Evolutionary conservation across 1,284 basidiomycete genomes (phyloP), one percentile per base, ranked within the genome.

Genomic region (Cutaneotrichosporon daszewskae): DNA sequence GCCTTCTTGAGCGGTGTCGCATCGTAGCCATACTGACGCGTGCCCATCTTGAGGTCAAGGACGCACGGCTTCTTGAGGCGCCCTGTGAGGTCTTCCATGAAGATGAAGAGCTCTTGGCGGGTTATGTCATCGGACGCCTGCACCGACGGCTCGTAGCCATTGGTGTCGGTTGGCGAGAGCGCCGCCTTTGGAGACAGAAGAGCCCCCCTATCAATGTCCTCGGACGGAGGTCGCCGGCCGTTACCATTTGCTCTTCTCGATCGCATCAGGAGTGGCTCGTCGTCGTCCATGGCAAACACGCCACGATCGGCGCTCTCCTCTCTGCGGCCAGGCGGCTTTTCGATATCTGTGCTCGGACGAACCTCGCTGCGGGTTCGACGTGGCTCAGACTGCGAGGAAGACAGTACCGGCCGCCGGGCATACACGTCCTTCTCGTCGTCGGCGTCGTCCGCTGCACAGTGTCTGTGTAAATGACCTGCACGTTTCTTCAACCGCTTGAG

Each of bases 71-170:
- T 82, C 68, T 87, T 92, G 57, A 97, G 72, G n/a, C 86, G 77
- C 17, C 95, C 95, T 1, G 94, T 99, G 33, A 99, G 75, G 64
- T 99, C 95, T 71, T 99, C 94, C 88, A 99, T 94, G 52, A 98
- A 78, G 57, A 99, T 91, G 69, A 98, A 99, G 64, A 97, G 85
- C 67, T 96, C 91, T 70, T 95, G 91, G 14, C 92, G 82, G 1
- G 86, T 81, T 35, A 84, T 76, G 11, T 59, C 63, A 14, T 66
- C 64, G 3, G 45, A 49, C 12, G 57, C 36, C 0, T 37, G 46
- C 11, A 60, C 38, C 20, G 57, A 49, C 6, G 60, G 55, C 13
- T 59, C 59, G 22, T 62, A 38, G 1, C 29, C 26, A n/a, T 39
- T 18, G 13, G 12, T 22, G 19, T 20, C 19, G 9, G 27, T 29